Base-by-base conservation (phyloP, 2,329 filamentous ascomycete genomes). In the Rosellinia necatrix region DNA sequence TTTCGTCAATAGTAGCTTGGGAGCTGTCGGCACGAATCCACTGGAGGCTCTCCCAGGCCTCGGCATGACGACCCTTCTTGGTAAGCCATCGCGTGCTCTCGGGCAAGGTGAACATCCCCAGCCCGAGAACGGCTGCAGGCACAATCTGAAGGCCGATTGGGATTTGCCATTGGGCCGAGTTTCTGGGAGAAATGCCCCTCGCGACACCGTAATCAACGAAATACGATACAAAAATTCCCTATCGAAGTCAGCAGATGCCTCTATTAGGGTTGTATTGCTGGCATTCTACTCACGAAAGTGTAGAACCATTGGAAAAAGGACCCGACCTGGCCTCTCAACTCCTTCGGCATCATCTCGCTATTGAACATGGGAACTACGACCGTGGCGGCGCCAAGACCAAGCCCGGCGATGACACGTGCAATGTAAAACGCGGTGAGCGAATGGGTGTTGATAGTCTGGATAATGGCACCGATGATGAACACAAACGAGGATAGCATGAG, bases 231-330 rank as follows among this genome's bases (percentile, higher is more conserved):
- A 81, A 77, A 48, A 82, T 81, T 1, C 80, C 74, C 60, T 63
- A 34, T 25, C 3, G 37, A 2, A 19, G 22, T 60, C 17, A 60
- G 7, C 13, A 37, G 6, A n/a, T 10, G 4, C 1, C 15, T 6
- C 17, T 3, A 38, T n/a, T n/a, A 10, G 2, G 2, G n/a, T 9
- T n/a, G 21, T 3, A 9, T 41, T 6, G 13, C 4, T 1, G 34
- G 5, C 3, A 13, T 17, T 3, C 3, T 41, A 15, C 62, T 41
- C 59, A 68, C 66, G 7, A 67, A 65, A 1, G 67, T 70, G 27
- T 75, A 82, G 58, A 80, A 77, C 52, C 78, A 76, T 60, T 82
- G 78, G 62, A 80, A 81, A 63, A 81, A 81, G 44, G 73, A 76
- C 2, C 79, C 78, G 15, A 81, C 71, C 50, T 75, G 74, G 1